phyloP scores from a whole-genome alignment of 2,329 filamentous ascomycete genomes.

The Paraphoma chrysanthemicola region DNA sequence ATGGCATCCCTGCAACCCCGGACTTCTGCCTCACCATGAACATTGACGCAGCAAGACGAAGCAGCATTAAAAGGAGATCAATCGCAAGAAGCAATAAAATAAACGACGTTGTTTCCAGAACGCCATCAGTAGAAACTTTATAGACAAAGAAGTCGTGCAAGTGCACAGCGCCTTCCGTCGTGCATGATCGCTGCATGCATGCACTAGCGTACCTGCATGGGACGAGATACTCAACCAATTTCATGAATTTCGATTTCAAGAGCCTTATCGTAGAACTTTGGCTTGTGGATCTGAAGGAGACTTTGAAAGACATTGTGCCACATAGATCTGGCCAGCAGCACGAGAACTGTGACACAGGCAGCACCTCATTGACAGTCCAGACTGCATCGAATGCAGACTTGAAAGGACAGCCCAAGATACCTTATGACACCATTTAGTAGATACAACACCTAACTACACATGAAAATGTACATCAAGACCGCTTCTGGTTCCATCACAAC shows the following conservation, averaged over 20 bases:
- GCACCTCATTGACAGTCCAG: neutral
- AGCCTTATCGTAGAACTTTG: too few species aligned
- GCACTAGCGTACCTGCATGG: constrained; percentile 1
- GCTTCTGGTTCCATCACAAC: neutral
- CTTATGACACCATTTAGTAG: neutral
- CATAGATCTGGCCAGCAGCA: too few species aligned
- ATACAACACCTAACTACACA: too few species aligned
- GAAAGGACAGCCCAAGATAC: neutral
- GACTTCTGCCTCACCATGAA: constrained; percentile 11
- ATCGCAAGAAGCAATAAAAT: too few species aligned
- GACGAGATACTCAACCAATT: neutral
- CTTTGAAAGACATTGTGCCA: too few species aligned
- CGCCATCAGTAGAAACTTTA: too few species aligned
- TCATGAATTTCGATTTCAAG: too few species aligned
- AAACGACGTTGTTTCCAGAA: too few species aligned
- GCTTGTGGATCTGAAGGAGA: too few species aligned
- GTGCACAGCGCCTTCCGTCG: neutral
- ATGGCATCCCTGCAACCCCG: constrained; percentile 24
- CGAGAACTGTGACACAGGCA: too few species aligned
- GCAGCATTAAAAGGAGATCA: neutral
- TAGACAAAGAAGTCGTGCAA: neutral
- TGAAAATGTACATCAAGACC: neutral
- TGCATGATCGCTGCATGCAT: constrained; percentile 2
- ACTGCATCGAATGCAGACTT: neutral
- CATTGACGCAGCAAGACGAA: neutral